Percentiles rank a stretch among this genome's conserved stretches.
Conservation (phyloP, 2,329 filamentous ascomycete genomes). For the Calonectria naviculata region DNA sequence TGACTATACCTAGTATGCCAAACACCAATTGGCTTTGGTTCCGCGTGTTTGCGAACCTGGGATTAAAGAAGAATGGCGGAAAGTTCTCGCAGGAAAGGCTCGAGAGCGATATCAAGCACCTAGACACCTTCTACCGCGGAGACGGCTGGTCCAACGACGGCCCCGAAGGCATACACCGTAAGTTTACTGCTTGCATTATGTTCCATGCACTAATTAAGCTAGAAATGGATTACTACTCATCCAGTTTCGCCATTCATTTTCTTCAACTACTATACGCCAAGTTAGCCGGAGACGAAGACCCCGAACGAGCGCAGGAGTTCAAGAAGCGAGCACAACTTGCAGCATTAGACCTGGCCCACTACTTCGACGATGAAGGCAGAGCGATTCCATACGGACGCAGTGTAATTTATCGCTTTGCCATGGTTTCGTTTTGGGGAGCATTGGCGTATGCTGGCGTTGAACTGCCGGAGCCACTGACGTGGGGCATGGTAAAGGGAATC, state of each 20-base stretch:
- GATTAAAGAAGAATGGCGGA: slow-evolving; percentile 79
- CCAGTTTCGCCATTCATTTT: slow-evolving; percentile 85
- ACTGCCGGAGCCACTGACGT: slow-evolving; percentile 76
- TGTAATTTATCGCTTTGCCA: slow-evolving; percentile 85
- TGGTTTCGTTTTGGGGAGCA: slow-evolving; percentile 86
- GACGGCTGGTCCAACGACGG: slow-evolving; percentile 87
- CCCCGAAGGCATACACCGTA: slow-evolving; percentile 78
- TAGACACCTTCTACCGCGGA: slow-evolving; percentile 85
- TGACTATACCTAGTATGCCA: slow-evolving; percentile 67
- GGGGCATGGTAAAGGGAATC: slow-evolving; percentile 84
- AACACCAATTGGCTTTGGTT: slow-evolving; percentile 83
- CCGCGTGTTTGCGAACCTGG: slow-evolving; percentile 84
- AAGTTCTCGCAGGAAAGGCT: slow-evolving; percentile 76
- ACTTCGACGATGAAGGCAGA: slow-evolving; percentile 78
- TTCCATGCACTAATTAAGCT: slow-evolving; percentile 14
- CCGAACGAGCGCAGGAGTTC: slow-evolving; percentile 74
- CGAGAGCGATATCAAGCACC: slow-evolving; percentile 79
- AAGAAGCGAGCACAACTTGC: slow-evolving; percentile 73
- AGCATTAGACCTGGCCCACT: slow-evolving; percentile 79
- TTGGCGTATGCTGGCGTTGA: slow-evolving; percentile 81
- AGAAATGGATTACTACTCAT: slow-evolving; percentile 89
- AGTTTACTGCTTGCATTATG: slow-evolving; percentile 31
- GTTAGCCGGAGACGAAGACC: slow-evolving; percentile 74
- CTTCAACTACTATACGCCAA: slow-evolving; percentile 82
- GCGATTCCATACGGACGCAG: slow-evolving; percentile 83